A percentile compares a stretch with the other conserved stretches of the same genome.
These are phyloP conservation scores for Closterium sp. DNA, from an alignment of 139 green algal species.

Conservation along the genomic window DNA sequence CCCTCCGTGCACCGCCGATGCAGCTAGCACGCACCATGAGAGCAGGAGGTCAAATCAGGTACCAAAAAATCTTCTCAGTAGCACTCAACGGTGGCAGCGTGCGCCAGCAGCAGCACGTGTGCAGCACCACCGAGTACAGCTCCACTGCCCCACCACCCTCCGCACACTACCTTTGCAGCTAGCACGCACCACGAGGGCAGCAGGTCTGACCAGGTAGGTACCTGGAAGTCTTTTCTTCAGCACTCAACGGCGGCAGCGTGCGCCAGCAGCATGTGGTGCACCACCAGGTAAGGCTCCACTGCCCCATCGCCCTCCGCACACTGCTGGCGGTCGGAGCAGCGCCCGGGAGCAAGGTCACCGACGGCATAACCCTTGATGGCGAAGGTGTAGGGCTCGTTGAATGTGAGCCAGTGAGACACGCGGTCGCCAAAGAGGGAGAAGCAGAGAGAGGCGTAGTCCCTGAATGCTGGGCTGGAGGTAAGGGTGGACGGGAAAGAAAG, in stretches of 20 bases:
- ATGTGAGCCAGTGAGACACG: slow-evolving; percentile 45
- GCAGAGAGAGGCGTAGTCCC: slow-evolving; percentile 18
- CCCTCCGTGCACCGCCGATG: too few species aligned
- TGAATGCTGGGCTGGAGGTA: slow-evolving; percentile 5
- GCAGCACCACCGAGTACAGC: not conserved
- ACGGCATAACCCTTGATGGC: slow-evolving; percentile 11
- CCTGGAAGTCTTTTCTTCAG: slow-evolving; percentile 51
- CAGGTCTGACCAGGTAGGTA: too few species aligned
- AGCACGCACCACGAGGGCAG: too few species aligned
- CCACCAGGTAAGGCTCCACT: slow-evolving; percentile 52
- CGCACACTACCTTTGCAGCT: not conserved
- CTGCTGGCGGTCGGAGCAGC: slow-evolving; percentile 2
- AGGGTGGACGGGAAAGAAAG: not conserved
- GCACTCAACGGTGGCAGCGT: too few species aligned
- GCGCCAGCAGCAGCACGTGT: slow-evolving; percentile 27
- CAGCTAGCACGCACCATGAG: too few species aligned
- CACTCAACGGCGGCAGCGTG: slow-evolving; percentile 52
- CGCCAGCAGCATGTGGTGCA: slow-evolving; percentile 57
- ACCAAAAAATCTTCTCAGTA: not conserved
- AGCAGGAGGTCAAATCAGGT: too few species aligned
- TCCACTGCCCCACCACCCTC: too few species aligned
- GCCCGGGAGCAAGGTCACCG: slow-evolving; percentile 30
- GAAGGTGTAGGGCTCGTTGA: slow-evolving; percentile 48
- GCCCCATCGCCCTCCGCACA: slow-evolving; percentile 11
- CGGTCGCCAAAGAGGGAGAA: slow-evolving; percentile 32